These are phyloP conservation scores for Metschnikowia vanudenii DNA, from an alignment of 805 yeast species.

Conservation along the genomic window DNA sequence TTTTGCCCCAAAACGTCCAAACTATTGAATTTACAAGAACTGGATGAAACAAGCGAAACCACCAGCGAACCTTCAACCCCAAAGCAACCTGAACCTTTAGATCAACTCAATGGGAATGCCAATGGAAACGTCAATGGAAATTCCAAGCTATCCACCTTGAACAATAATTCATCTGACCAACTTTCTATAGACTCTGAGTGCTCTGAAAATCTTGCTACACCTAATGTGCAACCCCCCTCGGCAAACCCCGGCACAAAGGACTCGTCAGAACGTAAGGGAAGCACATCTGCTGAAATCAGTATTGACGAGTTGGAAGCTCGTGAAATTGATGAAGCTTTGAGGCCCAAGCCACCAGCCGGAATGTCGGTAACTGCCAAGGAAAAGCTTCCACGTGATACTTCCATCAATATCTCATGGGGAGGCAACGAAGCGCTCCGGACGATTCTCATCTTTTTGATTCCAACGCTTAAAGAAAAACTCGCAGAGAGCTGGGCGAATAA, in stretches of 20 bases:
- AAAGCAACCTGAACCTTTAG: background rate
- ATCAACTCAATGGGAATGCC: background rate
- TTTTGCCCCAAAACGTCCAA: conserved; percentile 23
- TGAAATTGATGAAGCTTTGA: conserved; percentile 38
- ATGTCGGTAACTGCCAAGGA: conserved; percentile 58
- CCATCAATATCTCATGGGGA: conserved; percentile 54
- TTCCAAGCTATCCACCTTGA: background rate
- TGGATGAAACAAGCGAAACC: background rate
- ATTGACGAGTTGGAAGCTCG: conserved; percentile 7
- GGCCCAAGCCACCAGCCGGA: conserved; percentile 56
- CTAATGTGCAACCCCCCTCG: background rate
- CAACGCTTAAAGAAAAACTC: conserved; percentile 30
- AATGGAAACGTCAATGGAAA: too few relatives aligned
- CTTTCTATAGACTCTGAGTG: conserved; percentile 2
- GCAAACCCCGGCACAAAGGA: background rate
- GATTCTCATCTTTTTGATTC: conserved; percentile 41
- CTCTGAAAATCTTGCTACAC: background rate
- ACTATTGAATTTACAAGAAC: conserved; percentile 10
- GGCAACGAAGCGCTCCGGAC: conserved; percentile 50
- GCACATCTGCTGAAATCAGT: background rate
- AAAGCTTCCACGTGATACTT: conserved; percentile 50
- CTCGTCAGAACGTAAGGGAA: background rate
- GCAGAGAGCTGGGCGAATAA: conserved; percentile 27
- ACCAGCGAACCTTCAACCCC: background rate
- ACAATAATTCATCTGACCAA: background rate